These are phyloP conservation scores for Podaxis carcinomalis DNA, from an alignment of 768 basidiomycete genomes.

Conservation along the genomic window DNA sequence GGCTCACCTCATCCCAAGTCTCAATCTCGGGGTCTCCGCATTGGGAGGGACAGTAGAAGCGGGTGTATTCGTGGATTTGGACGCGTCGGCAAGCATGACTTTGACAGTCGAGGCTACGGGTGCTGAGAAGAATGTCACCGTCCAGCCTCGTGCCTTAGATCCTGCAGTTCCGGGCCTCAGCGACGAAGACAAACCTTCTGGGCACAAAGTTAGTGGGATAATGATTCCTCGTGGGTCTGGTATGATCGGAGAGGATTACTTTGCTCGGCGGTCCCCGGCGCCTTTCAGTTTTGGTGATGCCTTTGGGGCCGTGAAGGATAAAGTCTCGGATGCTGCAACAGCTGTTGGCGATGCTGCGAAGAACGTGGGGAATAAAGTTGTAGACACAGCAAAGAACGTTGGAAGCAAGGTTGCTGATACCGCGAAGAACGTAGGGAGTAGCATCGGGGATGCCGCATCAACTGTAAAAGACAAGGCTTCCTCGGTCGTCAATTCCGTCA, in stretches of 20 bases:
- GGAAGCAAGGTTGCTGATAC: not conserved
- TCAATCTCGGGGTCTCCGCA: slow-evolving; percentile 42
- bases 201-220: not conserved
- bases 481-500: not conserved
- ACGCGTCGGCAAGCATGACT: slow-evolving; percentile 29
- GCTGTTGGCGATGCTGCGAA: too few species aligned
- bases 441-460: too few species aligned
- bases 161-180: not conserved
- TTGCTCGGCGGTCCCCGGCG: not conserved
- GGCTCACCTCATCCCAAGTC: slow-evolving; percentile 45
- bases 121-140: not conserved
- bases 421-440: not conserved
- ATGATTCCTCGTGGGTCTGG: not conserved
- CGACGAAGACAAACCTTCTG: too few species aligned
- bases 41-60: slow-evolving; percentile 32
- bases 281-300: not conserved
- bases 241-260: not conserved
- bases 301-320: not conserved
- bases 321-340: not conserved
- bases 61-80: slow-evolving; percentile 37
- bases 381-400: not conserved
- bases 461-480: too few species aligned
- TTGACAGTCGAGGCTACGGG: slow-evolving; percentile 21
- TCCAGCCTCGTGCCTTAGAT: not conserved
- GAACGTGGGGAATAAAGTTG: not conserved